Conservation (phyloP, 768 basidiomycete species). For the Dentipellis sp. region DNA sequence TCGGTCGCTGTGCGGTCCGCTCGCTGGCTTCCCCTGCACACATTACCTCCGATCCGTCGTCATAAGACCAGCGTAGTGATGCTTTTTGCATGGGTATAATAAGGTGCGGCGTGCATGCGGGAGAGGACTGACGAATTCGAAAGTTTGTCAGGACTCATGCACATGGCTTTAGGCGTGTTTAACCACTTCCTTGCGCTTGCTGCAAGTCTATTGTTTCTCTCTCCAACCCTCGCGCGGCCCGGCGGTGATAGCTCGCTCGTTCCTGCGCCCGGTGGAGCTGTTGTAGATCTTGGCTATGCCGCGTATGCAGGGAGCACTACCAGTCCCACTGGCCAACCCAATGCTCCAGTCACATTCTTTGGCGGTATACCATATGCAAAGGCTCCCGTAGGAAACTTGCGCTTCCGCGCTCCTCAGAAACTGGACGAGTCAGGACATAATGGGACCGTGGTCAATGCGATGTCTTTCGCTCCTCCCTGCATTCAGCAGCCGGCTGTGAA, state of each 20-base stretch:
- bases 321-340: neutral
- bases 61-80: no score
- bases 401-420: neutral
- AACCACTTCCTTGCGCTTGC: no score
- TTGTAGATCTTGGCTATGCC: neutral
- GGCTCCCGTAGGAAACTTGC: neutral
- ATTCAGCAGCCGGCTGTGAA: slow-evolving; percentile 37
- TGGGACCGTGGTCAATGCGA: slow-evolving; percentile 29
- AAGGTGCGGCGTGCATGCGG: no score
- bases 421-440: neutral
- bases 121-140: no score
- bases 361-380: neutral
- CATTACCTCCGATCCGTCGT: no score
- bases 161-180: neutral
- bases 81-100: no score
- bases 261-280: neutral
- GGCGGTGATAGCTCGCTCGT: neutral
- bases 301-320: neutral
- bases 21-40: no score
- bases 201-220: no score
- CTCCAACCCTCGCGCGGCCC: no score
- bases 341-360: neutral
- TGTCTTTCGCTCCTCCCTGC: slow-evolving; percentile 36
- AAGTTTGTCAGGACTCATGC: no score
- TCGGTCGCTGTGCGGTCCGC: no score